Percentiles rank a stretch among this genome's conserved stretches.
Conservation (phyloP, 2,329 filamentous ascomycete species). For the Trichoderma endophyticum region DNA sequence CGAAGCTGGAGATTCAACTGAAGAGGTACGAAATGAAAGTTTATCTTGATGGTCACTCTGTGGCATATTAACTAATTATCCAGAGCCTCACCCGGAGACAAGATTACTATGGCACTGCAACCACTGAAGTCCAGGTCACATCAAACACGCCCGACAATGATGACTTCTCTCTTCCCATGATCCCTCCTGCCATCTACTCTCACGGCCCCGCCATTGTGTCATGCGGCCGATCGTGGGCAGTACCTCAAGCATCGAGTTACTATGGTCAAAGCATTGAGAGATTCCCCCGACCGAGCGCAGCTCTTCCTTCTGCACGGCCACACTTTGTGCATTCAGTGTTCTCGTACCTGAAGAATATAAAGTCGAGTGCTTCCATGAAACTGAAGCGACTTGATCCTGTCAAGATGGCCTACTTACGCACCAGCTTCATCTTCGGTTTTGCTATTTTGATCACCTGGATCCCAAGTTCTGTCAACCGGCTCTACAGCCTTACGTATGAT, state of each 20-base stretch:
- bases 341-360: slow-evolving; percentile 26
- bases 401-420: slow-evolving; percentile 58
- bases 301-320: slow-evolving; percentile 26
- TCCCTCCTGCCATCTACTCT: slow-evolving; percentile 20
- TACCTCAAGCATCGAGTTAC: slow-evolving; percentile 21
- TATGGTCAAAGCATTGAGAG: neutral
- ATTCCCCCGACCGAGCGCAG: slow-evolving; percentile 28
- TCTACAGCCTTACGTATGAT: slow-evolving; percentile 60
- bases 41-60: neutral
- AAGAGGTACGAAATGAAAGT: slow-evolving; percentile 28
- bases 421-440: slow-evolving; percentile 59
- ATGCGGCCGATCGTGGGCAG: slow-evolving; percentile 27
- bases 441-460: slow-evolving; percentile 60
- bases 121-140: slow-evolving; percentile 49
- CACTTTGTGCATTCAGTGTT: slow-evolving; percentile 21
- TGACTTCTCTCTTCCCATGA: neutral
- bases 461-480: slow-evolving; percentile 67
- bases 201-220: neutral
- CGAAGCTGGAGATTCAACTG: slow-evolving; percentile 32
- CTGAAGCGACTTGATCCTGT: slow-evolving; percentile 47
- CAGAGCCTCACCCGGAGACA: slow-evolving; percentile 29
- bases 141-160: slow-evolving; percentile 25
- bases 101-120: slow-evolving; percentile 45
- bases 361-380: slow-evolving; percentile 31
- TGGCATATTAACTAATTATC: slow-evolving; percentile 20